Base-by-base conservation (phyloP, 169 alveolate genomes). In the Cryptosporidium viatorum region DNA sequence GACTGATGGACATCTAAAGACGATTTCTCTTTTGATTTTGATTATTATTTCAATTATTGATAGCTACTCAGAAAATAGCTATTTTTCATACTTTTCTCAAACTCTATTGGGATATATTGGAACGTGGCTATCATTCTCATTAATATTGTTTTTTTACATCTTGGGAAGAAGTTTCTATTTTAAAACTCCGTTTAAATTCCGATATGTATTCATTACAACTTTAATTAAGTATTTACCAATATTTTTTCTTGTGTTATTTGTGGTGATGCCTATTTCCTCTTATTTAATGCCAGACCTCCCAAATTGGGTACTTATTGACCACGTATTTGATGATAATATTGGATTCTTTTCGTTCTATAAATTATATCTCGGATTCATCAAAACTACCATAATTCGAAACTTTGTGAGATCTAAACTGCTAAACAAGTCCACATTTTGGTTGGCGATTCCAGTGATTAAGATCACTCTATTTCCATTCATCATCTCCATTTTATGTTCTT, bases 91-190 rank as follows among this genome's bases (percentile, higher is more conserved):
- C 45, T 80, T 80, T 45, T 59, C 87, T 3, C 55, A 80, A 39
- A 80, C 80, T 33, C 75, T 80, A 14, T 65, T 80, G 31, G 50
- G 67, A 80, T 80, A 80, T 65, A 80, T 80, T 62, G 87, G 87
- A 2, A 21, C 51, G 31, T 80, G 87, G 87, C 31, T 80, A 23
- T 45, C 70, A n/a, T 80, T 80, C 21, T 59, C 87, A 8, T 37
- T 35, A n/a, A 60, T 65, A 16, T 62, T 80, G 39, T 80, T 80
- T 14, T 31, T 80, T 26, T 80, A 80, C 52, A 26, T 80, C 9
- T 58, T 80, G 31, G 87, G 87, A 45, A 80, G 75, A 65, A 65
- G 67, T 14, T 62, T 62, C 39, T 80, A 62, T 52, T 80, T 60
- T 48, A 80, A 45, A 29, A 60, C 73, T 4, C 87, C 87, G 33